These are phyloP conservation scores for Stygiomarasmius scandens DNA, from an alignment of 1,284 basidiomycete genomes.

Conservation along the genomic window DNA sequence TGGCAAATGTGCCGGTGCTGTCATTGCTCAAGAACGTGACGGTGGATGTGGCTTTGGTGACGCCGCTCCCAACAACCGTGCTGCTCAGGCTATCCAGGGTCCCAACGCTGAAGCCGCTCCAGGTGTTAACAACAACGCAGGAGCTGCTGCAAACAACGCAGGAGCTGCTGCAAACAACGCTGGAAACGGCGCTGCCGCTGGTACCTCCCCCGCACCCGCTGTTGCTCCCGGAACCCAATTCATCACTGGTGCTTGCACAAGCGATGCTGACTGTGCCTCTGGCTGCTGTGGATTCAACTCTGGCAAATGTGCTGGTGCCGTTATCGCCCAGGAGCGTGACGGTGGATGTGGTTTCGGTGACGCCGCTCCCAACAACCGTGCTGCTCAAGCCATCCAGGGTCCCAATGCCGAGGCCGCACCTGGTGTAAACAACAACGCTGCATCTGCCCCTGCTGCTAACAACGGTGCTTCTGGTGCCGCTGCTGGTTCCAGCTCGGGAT, in stretches of 20 bases:
- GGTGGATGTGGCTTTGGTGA: background rate
- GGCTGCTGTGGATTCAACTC: slow-evolving; percentile 3
- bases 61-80: background rate
- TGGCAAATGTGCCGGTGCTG: background rate
- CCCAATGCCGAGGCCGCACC: background rate
- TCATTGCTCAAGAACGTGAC: background rate
- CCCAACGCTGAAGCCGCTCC: background rate
- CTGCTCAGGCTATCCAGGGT: background rate
- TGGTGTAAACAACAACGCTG: slow-evolving; percentile 4
- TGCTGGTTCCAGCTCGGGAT: background rate
- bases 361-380: background rate
- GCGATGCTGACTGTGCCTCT: slow-evolving; percentile 13
- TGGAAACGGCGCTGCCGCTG: slow-evolving; percentile 2
- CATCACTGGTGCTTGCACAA: slow-evolving; percentile 15
- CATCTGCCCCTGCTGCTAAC: background rate
- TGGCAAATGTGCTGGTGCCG: background rate
- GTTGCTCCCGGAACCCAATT: slow-evolving; percentile 14
- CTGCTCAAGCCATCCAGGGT: background rate
- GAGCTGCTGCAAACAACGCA: background rate
- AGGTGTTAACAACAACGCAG: background rate
- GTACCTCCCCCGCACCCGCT: background rate
- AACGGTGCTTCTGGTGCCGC: background rate
- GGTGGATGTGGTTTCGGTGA: background rate
- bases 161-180: background rate
- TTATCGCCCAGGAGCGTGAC: background rate